Evolutionary conservation across 2,329 filamentous ascomycete species (phyloP), one percentile per base, ranked within the genome.

Genomic region (Sarocladium oryzae): DNA sequence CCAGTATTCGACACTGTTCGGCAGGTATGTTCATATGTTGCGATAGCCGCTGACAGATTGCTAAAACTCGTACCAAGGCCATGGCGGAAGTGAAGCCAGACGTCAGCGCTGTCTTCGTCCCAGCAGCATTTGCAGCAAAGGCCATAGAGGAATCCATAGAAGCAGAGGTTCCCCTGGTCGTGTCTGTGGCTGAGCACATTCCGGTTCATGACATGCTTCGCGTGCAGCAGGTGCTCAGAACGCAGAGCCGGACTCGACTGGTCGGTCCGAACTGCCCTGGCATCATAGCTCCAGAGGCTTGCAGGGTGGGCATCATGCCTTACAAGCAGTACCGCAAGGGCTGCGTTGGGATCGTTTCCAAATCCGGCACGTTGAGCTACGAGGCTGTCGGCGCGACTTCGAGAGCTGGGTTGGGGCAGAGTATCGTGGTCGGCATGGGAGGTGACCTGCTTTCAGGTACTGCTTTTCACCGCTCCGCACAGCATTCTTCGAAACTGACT

Each of bases 201-300:
- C 88, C 88, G 0, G 69, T 89, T 16, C 86, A 90, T 63, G 86
- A 91, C 60, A 84, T 91, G 63, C 74, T 91, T 56, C 78, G 85
- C 68, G 69, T 77, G 49, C 83, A 88, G 49, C 82, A 83, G 21
- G 82, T 89, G 46, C 74, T 91, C 4, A 74, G 80, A 55, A 86
- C 85, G 0, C 88, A 91, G 61, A 83, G 77, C 1, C 85, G 79
- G 57, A 87, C 85, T 0, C 74, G 88, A 6, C 74, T 92, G 0
- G 85, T 97, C 56, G 92, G 92, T 61, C 92, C 92, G 66, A 99
- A 97, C 80, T 99, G 93, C 79, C 93, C 93, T 58, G 93, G 92
- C 70, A 89, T 92, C 55, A 89, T 91, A 52, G 86, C 85, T 3
- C 84, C 86, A 0, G 77, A 83, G 20, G 84, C 82, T 2, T 91